Evolutionary conservation across 108 stramenopile genomes (phyloP).

Genomic region (Cyclotella kingstonii): DNA sequence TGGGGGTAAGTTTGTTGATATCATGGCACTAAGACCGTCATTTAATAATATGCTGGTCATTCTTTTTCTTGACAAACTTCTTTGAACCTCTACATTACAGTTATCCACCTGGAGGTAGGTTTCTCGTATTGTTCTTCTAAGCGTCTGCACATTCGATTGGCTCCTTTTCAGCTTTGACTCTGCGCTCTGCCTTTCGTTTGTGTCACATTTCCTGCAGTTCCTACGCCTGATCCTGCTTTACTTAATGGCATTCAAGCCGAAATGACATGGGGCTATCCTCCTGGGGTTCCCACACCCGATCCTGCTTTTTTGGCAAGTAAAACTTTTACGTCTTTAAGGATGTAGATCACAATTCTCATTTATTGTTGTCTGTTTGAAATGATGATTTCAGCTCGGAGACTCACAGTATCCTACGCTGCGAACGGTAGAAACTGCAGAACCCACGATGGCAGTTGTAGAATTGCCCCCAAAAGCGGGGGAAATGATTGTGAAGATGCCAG

Average conservation of each 20-base stretch:
- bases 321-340: too few species aligned
- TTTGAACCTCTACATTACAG: neutral
- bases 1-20: conserved; percentile 1
- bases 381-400: neutral
- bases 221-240: conserved; percentile 32
- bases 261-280: conserved; percentile 34
- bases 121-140: neutral
- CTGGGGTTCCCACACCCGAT: conserved; percentile 44
- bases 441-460: neutral
- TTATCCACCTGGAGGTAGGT: conserved; percentile 8
- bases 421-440: conserved; percentile 11
- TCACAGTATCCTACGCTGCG: conserved; percentile 12
- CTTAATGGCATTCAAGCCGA: conserved; percentile 2
- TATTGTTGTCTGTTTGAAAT: neutral
- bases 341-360: neutral
- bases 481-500: neutral
- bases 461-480: neutral
- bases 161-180: too few species aligned
- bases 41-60: neutral
- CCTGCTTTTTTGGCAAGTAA: conserved; percentile 16
- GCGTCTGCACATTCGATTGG: too few species aligned
- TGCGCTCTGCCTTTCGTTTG: neutral
- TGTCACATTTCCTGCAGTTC: conserved; percentile 1
- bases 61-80: neutral
- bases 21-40: neutral